phyloP scores from a whole-genome alignment of 2,329 filamentous ascomycete species.

The Rosellinia necatrix region DNA sequence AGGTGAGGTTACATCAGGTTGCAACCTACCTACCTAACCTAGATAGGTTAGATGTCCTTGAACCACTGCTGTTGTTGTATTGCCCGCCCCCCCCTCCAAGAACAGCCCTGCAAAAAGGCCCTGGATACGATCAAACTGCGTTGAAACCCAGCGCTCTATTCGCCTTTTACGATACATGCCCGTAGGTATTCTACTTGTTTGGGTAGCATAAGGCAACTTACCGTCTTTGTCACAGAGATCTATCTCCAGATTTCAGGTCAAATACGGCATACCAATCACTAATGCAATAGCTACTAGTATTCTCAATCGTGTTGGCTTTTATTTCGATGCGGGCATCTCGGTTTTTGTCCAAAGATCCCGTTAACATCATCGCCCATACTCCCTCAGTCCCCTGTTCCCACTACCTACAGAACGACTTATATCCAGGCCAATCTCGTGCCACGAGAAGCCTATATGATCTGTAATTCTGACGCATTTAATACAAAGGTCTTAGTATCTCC shows the following conservation, averaged over 20 bases:
- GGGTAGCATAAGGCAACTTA: too few relatives aligned
- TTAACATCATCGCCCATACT: constrained; percentile 7
- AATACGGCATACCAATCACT: constrained; percentile 4
- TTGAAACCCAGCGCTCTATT: too few relatives aligned
- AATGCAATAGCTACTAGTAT: background rate
- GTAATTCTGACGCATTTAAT: constrained; percentile 22
- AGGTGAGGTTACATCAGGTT: too few relatives aligned
- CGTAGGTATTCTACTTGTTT: too few relatives aligned
- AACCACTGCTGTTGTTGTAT: too few relatives aligned
- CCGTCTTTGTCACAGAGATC: background rate
- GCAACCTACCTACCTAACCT: too few relatives aligned
- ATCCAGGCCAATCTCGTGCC: constrained; percentile 21
- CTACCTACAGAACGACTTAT: constrained; percentile 18
- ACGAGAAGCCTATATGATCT: constrained; percentile 19
- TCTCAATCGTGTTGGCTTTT: background rate
- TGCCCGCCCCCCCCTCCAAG: too few relatives aligned
- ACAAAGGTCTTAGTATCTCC: constrained; percentile 25
- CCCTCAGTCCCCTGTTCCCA: constrained; percentile 11
- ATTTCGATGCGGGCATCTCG: constrained; percentile 12
- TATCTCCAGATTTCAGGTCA: background rate
- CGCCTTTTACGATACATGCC: too few relatives aligned
- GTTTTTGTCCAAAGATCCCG: constrained; percentile 12
- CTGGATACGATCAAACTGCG: too few relatives aligned
- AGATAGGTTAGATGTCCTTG: too few relatives aligned
- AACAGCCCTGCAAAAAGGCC: too few relatives aligned